Percentiles rank a stretch among this genome's conserved stretches.
Evolutionary conservation across 1,284 basidiomycete genomes (phyloP).

Genomic region (Cryptococcus jaspeensis): DNA sequence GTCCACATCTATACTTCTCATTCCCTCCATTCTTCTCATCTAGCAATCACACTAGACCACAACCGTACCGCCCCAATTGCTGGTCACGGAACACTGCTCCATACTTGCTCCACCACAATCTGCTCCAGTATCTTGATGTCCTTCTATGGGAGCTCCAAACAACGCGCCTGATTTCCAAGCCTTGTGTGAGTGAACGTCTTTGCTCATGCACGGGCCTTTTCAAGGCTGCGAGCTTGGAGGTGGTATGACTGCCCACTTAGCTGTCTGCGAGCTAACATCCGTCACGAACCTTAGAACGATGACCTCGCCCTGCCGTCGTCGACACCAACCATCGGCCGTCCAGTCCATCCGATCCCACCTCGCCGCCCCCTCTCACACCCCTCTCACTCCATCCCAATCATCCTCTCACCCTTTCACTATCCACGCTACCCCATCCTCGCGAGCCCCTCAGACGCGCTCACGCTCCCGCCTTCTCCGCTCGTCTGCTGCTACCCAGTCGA

Average conservation of each 20-base stretch:
- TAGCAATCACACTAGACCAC: no score
- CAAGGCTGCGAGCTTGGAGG: neutral
- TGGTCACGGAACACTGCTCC: no score
- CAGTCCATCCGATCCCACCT: slow-evolving; percentile 5
- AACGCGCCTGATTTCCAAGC: slow-evolving; percentile 17
- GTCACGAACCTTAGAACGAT: slow-evolving; percentile 5
- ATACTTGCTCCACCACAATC: no score
- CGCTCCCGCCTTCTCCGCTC: slow-evolving; percentile 8
- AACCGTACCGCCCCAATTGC: no score
- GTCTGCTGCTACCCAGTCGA: neutral
- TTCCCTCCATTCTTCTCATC: no score
- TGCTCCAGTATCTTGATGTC: neutral
- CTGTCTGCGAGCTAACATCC: neutral
- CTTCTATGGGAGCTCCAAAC: slow-evolving; percentile 1
- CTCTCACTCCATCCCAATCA: neutral
- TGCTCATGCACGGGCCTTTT: neutral
- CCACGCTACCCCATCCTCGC: no score
- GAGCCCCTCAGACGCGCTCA: slow-evolving; percentile 10
- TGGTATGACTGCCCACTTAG: neutral
- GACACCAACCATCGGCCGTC: slow-evolving; percentile 3
- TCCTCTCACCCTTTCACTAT: neutral
- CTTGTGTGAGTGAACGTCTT: slow-evolving; percentile 2
- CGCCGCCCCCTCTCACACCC: neutral
- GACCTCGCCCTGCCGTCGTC: slow-evolving; percentile 13
- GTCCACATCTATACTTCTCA: neutral